Evolutionary conservation across 2,329 filamentous ascomycete genomes (phyloP).

Genomic region (Ceratocystis harringtonii): DNA sequence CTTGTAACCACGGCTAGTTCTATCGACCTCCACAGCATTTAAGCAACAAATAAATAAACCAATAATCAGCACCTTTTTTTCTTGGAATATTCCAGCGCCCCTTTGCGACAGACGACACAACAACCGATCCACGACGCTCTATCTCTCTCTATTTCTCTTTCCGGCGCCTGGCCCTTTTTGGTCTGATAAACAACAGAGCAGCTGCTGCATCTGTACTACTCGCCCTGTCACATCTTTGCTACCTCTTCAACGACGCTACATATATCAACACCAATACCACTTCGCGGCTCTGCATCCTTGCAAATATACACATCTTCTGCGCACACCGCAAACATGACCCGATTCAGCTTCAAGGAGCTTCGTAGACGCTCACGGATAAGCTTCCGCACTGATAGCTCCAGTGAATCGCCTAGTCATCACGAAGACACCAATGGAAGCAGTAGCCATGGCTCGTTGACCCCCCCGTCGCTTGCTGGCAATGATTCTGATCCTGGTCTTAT

Average conservation of each 20-base stretch:
- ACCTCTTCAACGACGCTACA: background rate
- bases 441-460: constrained; percentile 49
- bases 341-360: constrained; percentile 45
- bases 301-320: background rate
- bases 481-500: constrained; percentile 47
- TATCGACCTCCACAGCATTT: background rate
- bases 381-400: constrained; percentile 50
- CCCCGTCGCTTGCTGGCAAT: constrained; percentile 50
- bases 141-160: background rate
- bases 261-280: background rate
- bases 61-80: background rate
- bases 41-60: background rate
- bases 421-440: constrained; percentile 45
- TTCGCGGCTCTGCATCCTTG: background rate
- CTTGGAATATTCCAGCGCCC: background rate
- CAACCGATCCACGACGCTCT: background rate
- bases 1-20: constrained; percentile 5
- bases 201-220: background rate
- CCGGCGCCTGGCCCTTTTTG: background rate
- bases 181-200: background rate
- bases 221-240: background rate
- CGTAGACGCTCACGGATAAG: constrained; percentile 63
- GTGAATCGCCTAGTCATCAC: constrained; percentile 39
- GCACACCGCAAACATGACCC: constrained; percentile 5
- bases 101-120: background rate